These are phyloP conservation scores for Globisporangium cystogenes DNA, from an alignment of 352 stramenopile species.

Conservation along the genomic window DNA sequence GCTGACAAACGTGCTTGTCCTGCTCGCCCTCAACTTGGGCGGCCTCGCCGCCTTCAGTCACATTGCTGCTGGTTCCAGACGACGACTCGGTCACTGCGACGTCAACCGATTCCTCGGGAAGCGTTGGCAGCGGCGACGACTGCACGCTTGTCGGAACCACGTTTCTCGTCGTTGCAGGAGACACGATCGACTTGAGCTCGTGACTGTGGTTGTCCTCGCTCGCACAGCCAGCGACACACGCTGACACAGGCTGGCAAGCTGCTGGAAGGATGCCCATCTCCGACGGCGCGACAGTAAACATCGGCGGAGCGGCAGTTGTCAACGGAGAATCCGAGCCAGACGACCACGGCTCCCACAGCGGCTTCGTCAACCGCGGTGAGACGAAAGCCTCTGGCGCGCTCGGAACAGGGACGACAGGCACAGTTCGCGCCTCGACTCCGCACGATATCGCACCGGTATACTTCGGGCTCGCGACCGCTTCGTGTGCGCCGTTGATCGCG, in stretches of 20 bases:
- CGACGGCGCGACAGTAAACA: constrained; percentile 11
- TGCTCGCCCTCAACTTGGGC: neutral
- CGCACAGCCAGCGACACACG: neutral
- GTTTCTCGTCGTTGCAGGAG: neutral
- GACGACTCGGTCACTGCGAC: neutral
- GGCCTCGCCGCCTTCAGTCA: neutral
- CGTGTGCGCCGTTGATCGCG: neutral
- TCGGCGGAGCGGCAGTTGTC: constrained; percentile 1
- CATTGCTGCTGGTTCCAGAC: neutral
- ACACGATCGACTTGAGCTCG: constrained; percentile 12
- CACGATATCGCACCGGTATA: neutral
- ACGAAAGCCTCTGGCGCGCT: neutral
- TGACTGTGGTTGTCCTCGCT: constrained; percentile 5
- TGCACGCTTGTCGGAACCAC: neutral
- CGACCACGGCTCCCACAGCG: constrained; percentile 43
- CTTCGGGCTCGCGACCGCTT: neutral
- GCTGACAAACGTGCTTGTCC: neutral
- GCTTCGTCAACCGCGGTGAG: constrained; percentile 25
- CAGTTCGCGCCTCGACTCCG: neutral
- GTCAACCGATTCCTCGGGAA: neutral
- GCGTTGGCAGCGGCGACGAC: neutral
- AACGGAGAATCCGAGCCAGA: constrained; percentile 27
- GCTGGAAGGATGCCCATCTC: constrained; percentile 4
- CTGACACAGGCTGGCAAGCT: neutral
- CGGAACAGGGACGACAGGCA: neutral